phyloP scores from a whole-genome alignment of 1,284 basidiomycete species.

The Blastosporella zonata region DNA sequence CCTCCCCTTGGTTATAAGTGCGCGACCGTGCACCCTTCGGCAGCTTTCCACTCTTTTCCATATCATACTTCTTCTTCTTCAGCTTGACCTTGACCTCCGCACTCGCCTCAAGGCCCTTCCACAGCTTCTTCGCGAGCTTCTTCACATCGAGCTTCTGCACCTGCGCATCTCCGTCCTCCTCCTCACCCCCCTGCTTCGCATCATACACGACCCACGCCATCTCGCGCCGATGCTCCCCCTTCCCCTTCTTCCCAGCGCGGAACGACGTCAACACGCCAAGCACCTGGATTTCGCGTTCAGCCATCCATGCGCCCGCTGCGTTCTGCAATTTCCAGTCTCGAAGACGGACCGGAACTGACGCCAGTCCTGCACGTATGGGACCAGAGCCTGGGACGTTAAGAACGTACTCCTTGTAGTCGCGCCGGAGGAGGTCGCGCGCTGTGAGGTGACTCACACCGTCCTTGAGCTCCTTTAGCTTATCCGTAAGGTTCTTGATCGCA shows the following conservation, averaged over 20 bases:
- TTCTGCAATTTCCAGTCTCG: slow-evolving; percentile 48
- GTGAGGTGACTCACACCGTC: slow-evolving; percentile 51
- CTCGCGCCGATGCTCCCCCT: slow-evolving; percentile 67
- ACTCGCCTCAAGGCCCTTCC: slow-evolving; percentile 56
- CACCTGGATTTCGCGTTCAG: slow-evolving; percentile 57
- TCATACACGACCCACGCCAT: slow-evolving; percentile 59
- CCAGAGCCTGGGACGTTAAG: slow-evolving; percentile 38
- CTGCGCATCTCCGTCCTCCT: slow-evolving; percentile 2
- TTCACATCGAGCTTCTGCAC: slow-evolving; percentile 23
- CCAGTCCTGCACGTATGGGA: slow-evolving; percentile 50
- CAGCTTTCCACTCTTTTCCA: slow-evolving; percentile 17
- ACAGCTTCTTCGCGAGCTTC: slow-evolving; percentile 40
- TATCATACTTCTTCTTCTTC: slow-evolving; percentile 36
- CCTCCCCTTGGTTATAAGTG: slow-evolving; percentile 78
- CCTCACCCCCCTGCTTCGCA: slow-evolving; percentile 13
- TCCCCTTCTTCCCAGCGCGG: slow-evolving; percentile 44
- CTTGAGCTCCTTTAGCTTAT: slow-evolving; percentile 62
- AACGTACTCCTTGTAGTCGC: slow-evolving; percentile 93
- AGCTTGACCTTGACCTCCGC: slow-evolving; percentile 50
- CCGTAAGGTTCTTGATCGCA: slow-evolving; percentile 47
- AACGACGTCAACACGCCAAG: slow-evolving; percentile 80
- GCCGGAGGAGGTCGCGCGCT: slow-evolving; percentile 74
- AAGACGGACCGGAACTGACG: slow-evolving; percentile 75
- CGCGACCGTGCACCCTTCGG: slow-evolving; percentile 14
- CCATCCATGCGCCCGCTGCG: slow-evolving; percentile 62